Percentiles rank a stretch among this genome's conserved stretches.
Conservation (phyloP, 768 basidiomycete species). For the Cystobasidium tubakii region DNA sequence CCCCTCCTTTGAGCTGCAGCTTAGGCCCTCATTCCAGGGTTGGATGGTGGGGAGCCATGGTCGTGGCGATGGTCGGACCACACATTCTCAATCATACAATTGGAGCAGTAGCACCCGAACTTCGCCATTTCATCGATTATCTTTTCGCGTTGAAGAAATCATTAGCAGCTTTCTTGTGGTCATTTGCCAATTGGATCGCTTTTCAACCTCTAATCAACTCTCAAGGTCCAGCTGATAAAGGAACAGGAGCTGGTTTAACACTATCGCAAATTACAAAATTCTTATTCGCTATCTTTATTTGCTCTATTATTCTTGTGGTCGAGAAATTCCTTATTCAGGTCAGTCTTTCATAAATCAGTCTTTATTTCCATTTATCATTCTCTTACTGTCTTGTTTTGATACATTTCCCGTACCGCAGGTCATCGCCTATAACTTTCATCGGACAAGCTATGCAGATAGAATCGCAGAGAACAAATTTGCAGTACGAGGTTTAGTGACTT, state of each 20-base stretch:
- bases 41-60: constrained; percentile 74
- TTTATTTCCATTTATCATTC: not conserved
- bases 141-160: constrained; percentile 62
- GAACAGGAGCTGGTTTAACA: constrained; percentile 47
- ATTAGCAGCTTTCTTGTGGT: constrained; percentile 62
- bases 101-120: constrained; percentile 66
- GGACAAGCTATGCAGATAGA: constrained; percentile 58
- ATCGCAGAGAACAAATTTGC: constrained; percentile 77
- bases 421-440: constrained; percentile 51
- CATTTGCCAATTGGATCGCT: constrained; percentile 59
- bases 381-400: not conserved
- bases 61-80: constrained; percentile 54
- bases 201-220: constrained; percentile 49
- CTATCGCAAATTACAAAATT: constrained; percentile 61
- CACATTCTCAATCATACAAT: constrained; percentile 54
- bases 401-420: not conserved
- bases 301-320: constrained; percentile 62
- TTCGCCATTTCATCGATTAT: constrained; percentile 74
- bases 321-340: constrained; percentile 83
- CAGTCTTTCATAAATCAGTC: too few relatives aligned
- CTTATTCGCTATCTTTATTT: constrained; percentile 67
- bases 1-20: constrained; percentile 49
- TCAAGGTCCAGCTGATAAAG: constrained; percentile 26
- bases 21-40: constrained; percentile 5
- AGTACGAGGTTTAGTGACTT: constrained; percentile 61